phyloP scores from a whole-genome alignment of 768 basidiomycete genomes.

The Hemileccinum rubropunctum region DNA sequence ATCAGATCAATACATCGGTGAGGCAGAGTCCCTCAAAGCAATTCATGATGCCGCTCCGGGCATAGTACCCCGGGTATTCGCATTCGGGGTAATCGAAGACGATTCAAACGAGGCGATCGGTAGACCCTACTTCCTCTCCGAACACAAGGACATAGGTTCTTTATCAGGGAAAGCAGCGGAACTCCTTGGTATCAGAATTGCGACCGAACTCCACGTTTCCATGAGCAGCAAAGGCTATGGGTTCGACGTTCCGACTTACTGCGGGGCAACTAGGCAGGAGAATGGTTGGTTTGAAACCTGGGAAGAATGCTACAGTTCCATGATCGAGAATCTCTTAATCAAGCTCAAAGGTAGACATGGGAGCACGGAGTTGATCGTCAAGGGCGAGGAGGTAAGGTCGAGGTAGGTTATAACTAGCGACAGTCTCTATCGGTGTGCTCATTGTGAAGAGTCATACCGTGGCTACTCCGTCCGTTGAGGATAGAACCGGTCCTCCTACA shows the following conservation, averaged over 20 bases:
- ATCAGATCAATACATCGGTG: conserved; percentile 64
- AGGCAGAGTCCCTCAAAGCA: conserved; percentile 64
- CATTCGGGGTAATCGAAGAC: conserved; percentile 38
- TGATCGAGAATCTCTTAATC: conserved; percentile 57
- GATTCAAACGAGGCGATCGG: conserved; percentile 32
- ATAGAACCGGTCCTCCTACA: conserved; percentile 71
- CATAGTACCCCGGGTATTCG: conserved; percentile 57
- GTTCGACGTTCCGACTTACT: conserved; percentile 73
- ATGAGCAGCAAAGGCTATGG: conserved; percentile 60
- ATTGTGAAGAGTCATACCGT: conserved; percentile 63
- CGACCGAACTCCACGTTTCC: conserved; percentile 61
- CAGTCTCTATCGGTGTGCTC: neutral
- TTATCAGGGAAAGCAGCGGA: conserved; percentile 47
- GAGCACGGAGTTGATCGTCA: conserved; percentile 45
- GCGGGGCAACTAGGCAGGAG: conserved; percentile 64
- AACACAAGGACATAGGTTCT: conserved; percentile 60
- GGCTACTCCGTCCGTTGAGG: conserved; percentile 54
- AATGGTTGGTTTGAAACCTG: conserved; percentile 76
- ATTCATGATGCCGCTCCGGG: conserved; percentile 67
- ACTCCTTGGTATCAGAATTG: conserved; percentile 57
- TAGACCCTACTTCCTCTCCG: conserved; percentile 66
- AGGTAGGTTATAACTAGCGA: conserved; percentile 35
- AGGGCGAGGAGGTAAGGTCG: conserved; percentile 49
- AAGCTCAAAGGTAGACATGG: conserved; percentile 42
- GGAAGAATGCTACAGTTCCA: conserved; percentile 62